A percentile compares a stretch with the other conserved stretches of the same genome.
phyloP scores from a whole-genome alignment of 129 eudicot species.

The Tagetes erecta region DNA sequence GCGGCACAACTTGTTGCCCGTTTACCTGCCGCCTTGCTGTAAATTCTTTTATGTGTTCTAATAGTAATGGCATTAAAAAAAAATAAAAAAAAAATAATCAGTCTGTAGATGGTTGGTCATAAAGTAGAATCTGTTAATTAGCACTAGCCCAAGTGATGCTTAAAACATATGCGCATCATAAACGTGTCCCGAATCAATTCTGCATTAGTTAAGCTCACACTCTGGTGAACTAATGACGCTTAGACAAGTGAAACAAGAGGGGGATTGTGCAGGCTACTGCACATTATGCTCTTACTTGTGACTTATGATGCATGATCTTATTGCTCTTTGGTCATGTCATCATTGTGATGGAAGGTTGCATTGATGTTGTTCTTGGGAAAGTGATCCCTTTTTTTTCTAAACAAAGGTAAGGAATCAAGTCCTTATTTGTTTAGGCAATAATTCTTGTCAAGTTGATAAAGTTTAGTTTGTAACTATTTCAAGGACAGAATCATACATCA shows the following conservation, averaged over 20 bases:
- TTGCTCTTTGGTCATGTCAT: conserved; percentile 12
- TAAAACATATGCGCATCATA: conserved; percentile 8
- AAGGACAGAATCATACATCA: conserved; percentile 12
- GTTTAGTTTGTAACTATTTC: conserved; percentile 1
- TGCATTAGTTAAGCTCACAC: conserved; percentile 16
- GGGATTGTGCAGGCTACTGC: conserved; percentile 3
- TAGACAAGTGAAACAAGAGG: neutral
- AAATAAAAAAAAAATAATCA: too few relatives aligned
- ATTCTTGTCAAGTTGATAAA: conserved; percentile 6
- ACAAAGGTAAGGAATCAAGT: conserved; percentile 1
- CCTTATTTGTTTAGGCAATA: neutral
- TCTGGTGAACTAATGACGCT: conserved; percentile 1
- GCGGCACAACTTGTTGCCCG: too few relatives aligned
- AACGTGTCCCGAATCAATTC: conserved; percentile 30
- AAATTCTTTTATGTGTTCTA: too few relatives aligned
- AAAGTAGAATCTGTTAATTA: conserved; percentile 23
- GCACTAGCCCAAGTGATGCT: conserved; percentile 17
- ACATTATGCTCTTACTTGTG: conserved; percentile 11
- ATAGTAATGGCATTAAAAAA: too few relatives aligned
- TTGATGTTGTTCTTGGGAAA: neutral
- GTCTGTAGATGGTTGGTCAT: neutral
- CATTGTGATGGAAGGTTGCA: conserved; percentile 11
- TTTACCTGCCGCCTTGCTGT: too few relatives aligned
- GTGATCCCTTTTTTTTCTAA: neutral
- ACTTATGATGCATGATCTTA: conserved; percentile 21